These are phyloP conservation scores for Tubosaeta sp. DNA, from an alignment of 768 basidiomycete genomes.

Conservation along the genomic window DNA sequence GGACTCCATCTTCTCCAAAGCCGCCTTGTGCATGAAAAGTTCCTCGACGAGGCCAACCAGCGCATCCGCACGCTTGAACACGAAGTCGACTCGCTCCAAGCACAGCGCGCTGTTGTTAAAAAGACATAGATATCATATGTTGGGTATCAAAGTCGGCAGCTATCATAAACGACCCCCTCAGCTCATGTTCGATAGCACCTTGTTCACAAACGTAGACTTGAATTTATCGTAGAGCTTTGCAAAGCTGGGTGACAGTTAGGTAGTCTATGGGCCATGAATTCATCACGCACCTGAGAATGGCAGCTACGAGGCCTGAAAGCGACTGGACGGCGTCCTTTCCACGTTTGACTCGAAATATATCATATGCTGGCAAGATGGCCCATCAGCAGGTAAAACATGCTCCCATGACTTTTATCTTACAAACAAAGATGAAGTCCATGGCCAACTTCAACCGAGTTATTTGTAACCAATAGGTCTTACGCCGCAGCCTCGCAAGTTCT, in stretches of 20 bases:
- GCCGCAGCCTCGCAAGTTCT: conserved; percentile 62
- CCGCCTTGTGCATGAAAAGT: conserved; percentile 66
- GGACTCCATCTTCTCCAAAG: conserved; percentile 61
- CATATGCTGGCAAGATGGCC: conserved; percentile 53
- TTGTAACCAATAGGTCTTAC: conserved; percentile 75
- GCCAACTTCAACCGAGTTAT: conserved; percentile 64
- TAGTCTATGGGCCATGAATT: background rate
- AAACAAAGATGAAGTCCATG: conserved; percentile 88
- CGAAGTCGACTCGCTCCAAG: conserved; percentile 44
- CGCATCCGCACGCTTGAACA: conserved; percentile 54
- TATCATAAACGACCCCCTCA: conserved; percentile 11
- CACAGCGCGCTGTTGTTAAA: conserved; percentile 6
- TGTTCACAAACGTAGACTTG: conserved; percentile 58
- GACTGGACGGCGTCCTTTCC: conserved; percentile 60
- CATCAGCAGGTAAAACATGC: conserved; percentile 6
- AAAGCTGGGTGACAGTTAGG: conserved; percentile 42
- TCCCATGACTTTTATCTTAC: conserved; percentile 41
- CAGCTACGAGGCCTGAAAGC: conserved; percentile 63
- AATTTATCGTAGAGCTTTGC: conserved; percentile 75
- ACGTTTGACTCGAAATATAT: conserved; percentile 67
- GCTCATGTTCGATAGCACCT: conserved; percentile 17
- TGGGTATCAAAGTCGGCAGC: background rate
- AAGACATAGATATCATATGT: conserved; percentile 12
- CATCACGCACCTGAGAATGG: conserved; percentile 60
- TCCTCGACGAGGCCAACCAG: conserved; percentile 55